Evolutionary conservation across 2,329 filamentous ascomycete species (phyloP), one percentile per base, ranked within the genome.

Genomic region (Blumeria hordei): DNA sequence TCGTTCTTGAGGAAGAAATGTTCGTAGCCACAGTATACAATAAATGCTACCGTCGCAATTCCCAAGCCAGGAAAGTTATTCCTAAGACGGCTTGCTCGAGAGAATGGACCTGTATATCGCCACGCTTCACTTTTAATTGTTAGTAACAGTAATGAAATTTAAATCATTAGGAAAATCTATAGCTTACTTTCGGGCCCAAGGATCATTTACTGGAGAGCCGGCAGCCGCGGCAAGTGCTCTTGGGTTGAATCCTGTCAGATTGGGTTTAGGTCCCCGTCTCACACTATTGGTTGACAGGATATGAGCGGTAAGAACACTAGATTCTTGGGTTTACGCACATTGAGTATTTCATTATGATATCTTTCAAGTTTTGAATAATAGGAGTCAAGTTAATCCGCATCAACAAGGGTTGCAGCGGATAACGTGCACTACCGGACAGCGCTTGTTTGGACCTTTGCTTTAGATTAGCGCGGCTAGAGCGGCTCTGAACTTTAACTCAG

Each of bases 211-310:
- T 58, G 72, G 71, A 61, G 71, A 75, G 60, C 78, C 78, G 62
- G 85, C 73, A 49, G 88, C 75, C 59, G 77, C 78, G 67, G 80
- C 84, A 70, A 88, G 81, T 69, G 85, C 83, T 67, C 78, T 79
- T 65, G 87, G 76, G 72, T 92, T 83, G 76, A 96, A 96, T 71
- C 90, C 90, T 64, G 90, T 95, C 70, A 93, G 78, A 75, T 86
- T 88, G 66, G 78, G 74, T 72, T 60, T 59, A 55, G 62, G 58
- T 54, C 63, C 61, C 61, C 69, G 69, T 59, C 65, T 59, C 55
- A 65, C 57, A 58, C 64, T 66, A 54, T 34, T 34, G n/a, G 7
- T 33, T 34, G 9, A 33, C 34, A 21, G 34, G 47, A 45, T 16
- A 45, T 45, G 16, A 9, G 10, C n/a, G n/a, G n/a, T 45, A 3